Conservation (phyloP, 2,329 filamentous ascomycete genomes). For the Cladosporium colombiae region DNA sequence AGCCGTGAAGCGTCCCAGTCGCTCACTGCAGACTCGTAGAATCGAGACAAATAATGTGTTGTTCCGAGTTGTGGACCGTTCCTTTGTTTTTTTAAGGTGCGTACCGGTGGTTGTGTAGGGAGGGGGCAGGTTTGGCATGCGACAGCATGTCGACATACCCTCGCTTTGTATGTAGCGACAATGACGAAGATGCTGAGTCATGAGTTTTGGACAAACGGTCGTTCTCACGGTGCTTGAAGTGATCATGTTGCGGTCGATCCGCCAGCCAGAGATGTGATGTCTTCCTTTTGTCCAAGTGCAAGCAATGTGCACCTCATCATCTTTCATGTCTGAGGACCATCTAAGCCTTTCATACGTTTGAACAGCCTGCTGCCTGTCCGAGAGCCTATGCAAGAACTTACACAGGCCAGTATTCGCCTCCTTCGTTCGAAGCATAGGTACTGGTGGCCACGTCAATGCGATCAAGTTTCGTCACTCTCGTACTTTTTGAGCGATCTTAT, state of each 20-base stretch:
- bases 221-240: background rate
- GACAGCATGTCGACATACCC: background rate
- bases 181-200: background rate
- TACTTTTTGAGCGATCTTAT: too few species aligned
- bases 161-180: background rate
- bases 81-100: background rate
- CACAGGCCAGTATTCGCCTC: too few species aligned
- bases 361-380: too few species aligned
- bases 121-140: background rate
- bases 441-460: too few species aligned
- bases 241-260: background rate
- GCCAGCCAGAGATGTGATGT: background rate
- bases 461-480: too few species aligned
- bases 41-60: background rate
- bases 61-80: background rate
- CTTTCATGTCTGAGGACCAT: background rate
- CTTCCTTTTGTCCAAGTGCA: too few species aligned
- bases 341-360: background rate
- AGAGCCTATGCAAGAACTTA: too few species aligned
- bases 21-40: background rate
- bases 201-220: background rate
- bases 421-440: too few species aligned
- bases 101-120: background rate
- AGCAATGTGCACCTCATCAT: background rate
- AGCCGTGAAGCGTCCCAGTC: background rate